A percentile compares a stretch with the other conserved stretches of the same genome.
These are phyloP conservation scores for Narthecium ossifragum DNA, from an alignment of 106 monocot species.

Conservation along the genomic window DNA sequence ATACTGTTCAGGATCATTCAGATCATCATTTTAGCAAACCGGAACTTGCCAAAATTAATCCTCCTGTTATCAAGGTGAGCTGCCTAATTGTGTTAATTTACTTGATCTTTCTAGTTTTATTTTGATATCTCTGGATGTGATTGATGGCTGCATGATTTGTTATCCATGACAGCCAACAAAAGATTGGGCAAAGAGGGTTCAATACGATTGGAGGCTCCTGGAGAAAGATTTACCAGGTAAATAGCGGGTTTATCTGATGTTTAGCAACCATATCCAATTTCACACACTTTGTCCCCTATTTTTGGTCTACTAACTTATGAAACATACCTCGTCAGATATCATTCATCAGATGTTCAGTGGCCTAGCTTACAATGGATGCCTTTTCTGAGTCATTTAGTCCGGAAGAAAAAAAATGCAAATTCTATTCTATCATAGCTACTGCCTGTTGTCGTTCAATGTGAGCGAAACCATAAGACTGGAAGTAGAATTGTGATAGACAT, in stretches of 20 bases:
- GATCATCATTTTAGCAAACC: conserved; percentile 48
- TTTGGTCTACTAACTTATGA: neutral
- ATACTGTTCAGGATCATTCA: conserved; percentile 44
- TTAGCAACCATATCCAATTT: no score
- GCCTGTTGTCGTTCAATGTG: no score
- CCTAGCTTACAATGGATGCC: neutral
- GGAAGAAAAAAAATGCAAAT: no score
- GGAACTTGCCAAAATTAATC: neutral
- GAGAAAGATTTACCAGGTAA: conserved; percentile 31
- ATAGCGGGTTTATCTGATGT: no score
- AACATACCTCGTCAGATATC: neutral
- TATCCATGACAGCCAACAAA: conserved; percentile 12
- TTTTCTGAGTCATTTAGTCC: neutral
- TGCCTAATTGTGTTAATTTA: neutral
- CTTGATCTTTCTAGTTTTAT: no score
- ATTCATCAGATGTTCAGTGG: neutral
- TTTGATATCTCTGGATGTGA: no score
- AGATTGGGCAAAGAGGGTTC: conserved; percentile 38
- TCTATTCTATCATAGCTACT: no score
- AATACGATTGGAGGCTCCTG: conserved; percentile 48
- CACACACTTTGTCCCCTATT: no score
- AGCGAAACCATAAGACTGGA: no score
- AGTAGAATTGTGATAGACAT: no score
- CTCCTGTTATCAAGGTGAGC: neutral
- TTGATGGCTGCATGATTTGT: neutral